These are phyloP conservation scores for Sporisorium exsertum DNA, from an alignment of 1,284 basidiomycete genomes.

Conservation along the genomic window DNA sequence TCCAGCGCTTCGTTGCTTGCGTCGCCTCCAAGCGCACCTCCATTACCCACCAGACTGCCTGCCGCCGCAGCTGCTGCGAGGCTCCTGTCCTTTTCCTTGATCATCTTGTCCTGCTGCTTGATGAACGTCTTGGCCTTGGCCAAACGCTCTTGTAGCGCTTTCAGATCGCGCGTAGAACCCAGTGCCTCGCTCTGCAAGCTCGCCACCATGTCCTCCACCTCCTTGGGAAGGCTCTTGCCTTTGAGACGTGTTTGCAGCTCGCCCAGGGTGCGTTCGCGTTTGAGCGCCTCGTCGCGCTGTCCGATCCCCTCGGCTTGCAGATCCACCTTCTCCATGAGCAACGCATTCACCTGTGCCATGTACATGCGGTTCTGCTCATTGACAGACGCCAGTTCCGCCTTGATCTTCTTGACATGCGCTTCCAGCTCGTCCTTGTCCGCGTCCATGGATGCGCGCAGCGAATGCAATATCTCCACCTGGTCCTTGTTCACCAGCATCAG, in stretches of 20 bases:
- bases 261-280: slow-evolving; percentile 49
- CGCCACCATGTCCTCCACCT: slow-evolving; percentile 81
- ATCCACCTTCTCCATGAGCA: slow-evolving; percentile 90
- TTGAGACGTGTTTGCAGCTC: slow-evolving; percentile 75
- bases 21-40: slow-evolving; percentile 10
- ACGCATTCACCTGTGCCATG: slow-evolving; percentile 75
- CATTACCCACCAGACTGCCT: slow-evolving; percentile 19
- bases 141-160: slow-evolving; percentile 81
- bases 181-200: slow-evolving; percentile 82
- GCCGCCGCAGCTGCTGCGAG: slow-evolving; percentile 26
- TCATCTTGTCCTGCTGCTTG: slow-evolving; percentile 80
- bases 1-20: slow-evolving; percentile 30
- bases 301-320: slow-evolving; percentile 74
- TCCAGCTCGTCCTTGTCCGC: slow-evolving; percentile 85
- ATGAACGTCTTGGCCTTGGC: slow-evolving; percentile 89
- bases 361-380: slow-evolving; percentile 89
- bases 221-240: slow-evolving; percentile 76
- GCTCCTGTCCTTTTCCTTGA: slow-evolving; percentile 59
- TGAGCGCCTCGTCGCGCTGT: slow-evolving; percentile 57
- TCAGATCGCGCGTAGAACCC: slow-evolving; percentile 78
- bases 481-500: slow-evolving; percentile 71
- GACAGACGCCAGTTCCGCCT: slow-evolving; percentile 78
- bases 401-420: slow-evolving; percentile 76
- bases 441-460: slow-evolving; percentile 86
- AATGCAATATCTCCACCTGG: slow-evolving; percentile 75